phyloP scores from a whole-genome alignment of 768 basidiomycete species.

The Rhodotorula toruloides region DNA sequence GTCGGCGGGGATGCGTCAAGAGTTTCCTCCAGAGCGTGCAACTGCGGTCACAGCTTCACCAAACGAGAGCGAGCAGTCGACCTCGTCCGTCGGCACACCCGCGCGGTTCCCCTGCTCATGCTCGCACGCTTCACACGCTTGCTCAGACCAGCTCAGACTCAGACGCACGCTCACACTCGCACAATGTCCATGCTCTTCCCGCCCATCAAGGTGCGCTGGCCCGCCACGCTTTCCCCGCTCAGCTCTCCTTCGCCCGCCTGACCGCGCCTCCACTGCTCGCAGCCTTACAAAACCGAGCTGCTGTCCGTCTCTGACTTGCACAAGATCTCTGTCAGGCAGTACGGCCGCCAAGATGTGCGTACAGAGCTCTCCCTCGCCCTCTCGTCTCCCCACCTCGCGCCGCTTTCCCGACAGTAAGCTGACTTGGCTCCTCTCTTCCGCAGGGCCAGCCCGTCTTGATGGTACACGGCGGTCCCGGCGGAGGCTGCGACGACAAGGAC shows the following conservation, averaged over 20 bases:
- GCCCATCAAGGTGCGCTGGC: background rate
- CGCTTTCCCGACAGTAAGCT: too few relatives aligned
- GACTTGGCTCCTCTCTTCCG: background rate
- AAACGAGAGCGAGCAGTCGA: too few relatives aligned
- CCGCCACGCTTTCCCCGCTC: background rate
- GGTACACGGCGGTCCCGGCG: conserved; percentile 40
- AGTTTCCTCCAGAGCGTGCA: too few relatives aligned
- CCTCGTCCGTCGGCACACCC: too few relatives aligned
- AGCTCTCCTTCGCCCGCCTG: background rate
- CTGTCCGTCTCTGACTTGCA: conserved; percentile 21
- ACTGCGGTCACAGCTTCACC: too few relatives aligned
- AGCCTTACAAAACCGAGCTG: conserved; percentile 35
- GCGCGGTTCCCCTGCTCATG: background rate
- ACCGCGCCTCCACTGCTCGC: background rate
- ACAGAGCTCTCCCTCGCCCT: background rate
- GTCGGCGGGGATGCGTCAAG: too few relatives aligned
- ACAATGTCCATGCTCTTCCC: background rate
- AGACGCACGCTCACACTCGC: background rate
- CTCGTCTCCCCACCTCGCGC: background rate
- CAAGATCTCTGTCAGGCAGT: conserved; percentile 36
- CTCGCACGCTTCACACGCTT: too few relatives aligned
- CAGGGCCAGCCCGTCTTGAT: conserved; percentile 40
- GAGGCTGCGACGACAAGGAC: conserved; percentile 26
- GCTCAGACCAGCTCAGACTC: too few relatives aligned
- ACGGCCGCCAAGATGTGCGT: conserved; percentile 31